phyloP scores from a whole-genome alignment of 352 stramenopile species.

The Phytophthora ohioensis region DNA sequence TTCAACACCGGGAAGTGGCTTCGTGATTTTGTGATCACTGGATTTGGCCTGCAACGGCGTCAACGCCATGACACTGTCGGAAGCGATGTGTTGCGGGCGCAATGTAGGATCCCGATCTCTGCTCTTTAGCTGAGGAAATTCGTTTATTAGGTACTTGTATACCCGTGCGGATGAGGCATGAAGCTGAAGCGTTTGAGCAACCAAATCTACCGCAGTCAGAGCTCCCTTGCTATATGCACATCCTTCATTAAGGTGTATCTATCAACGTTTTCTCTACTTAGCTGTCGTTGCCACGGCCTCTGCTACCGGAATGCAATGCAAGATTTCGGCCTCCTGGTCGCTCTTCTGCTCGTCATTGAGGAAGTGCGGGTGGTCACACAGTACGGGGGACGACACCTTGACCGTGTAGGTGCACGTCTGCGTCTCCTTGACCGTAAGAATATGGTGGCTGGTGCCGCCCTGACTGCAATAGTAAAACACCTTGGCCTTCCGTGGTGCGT shows the following conservation, averaged over 20 bases:
- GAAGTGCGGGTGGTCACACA: constrained; percentile 88
- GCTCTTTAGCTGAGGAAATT: too few relatives aligned
- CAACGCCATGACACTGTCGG: too few relatives aligned
- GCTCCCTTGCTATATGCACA: not conserved
- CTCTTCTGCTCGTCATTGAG: constrained; percentile 71
- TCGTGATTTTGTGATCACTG: constrained; percentile 23
- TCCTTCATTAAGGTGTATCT: not conserved
- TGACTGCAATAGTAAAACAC: constrained; percentile 84
- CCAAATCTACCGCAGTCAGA: too few relatives aligned
- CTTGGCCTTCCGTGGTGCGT: constrained; percentile 63
- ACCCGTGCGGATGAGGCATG: too few relatives aligned
- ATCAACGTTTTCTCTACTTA: constrained; percentile 13
- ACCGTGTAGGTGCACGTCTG: constrained; percentile 87
- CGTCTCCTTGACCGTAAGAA: constrained; percentile 80
- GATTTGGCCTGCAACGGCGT: too few relatives aligned
- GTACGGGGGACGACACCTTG: constrained; percentile 76
- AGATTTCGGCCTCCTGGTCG: constrained; percentile 58
- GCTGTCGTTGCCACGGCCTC: not conserved
- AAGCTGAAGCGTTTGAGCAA: too few relatives aligned
- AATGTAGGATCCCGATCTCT: too few relatives aligned
- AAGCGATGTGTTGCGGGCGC: too few relatives aligned
- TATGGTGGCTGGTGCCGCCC: constrained; percentile 71
- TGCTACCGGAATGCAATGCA: constrained; percentile 74
- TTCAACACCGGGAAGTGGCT: constrained; percentile 21
- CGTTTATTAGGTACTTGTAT: too few relatives aligned